These are phyloP conservation scores for Sphagnum tenellum DNA, from an alignment of 225 moss, liverwort and hornwort species.

Conservation along the genomic window DNA sequence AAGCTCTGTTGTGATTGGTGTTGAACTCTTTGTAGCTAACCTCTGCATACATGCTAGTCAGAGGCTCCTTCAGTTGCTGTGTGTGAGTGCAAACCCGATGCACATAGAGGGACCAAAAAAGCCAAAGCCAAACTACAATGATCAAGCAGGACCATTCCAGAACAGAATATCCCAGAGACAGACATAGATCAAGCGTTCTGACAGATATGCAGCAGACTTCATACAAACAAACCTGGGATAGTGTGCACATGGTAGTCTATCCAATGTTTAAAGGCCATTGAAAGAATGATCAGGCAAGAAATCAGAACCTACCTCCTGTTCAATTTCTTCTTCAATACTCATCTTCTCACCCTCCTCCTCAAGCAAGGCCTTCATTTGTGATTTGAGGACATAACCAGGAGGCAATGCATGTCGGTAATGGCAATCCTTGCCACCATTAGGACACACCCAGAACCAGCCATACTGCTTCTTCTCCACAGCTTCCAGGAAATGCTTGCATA, in stretches of 20 bases:
- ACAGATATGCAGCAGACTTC: too few relatives aligned
- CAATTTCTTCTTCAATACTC: constrained; percentile 94
- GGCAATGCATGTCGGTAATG: constrained; percentile 98
- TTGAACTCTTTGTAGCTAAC: constrained; percentile 56
- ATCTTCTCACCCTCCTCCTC: constrained; percentile 95
- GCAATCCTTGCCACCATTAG: constrained; percentile 97
- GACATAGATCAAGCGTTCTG: too few relatives aligned
- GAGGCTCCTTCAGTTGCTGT: too few relatives aligned
- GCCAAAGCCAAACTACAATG: too few relatives aligned
- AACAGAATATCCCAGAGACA: too few relatives aligned
- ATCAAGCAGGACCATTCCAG: too few relatives aligned
- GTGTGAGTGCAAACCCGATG: too few relatives aligned
- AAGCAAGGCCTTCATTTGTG: constrained; percentile 97
- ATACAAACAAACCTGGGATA: too few relatives aligned
- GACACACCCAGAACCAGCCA: constrained; percentile 99
- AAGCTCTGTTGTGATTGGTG: constrained; percentile 70
- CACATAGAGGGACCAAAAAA: too few relatives aligned
- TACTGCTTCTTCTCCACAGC: constrained; percentile 99
- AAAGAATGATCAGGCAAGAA: too few relatives aligned
- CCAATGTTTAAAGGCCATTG: too few relatives aligned
- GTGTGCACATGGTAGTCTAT: too few relatives aligned
- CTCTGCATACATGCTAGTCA: constrained; percentile 34
- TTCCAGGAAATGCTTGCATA: constrained; percentile 93
- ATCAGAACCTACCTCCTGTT: constrained; percentile 56
- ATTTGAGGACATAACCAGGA: constrained; percentile 83